phyloP scores from a whole-genome alignment of 1,284 basidiomycete species.

The Sporisorium graminicola region DNA sequence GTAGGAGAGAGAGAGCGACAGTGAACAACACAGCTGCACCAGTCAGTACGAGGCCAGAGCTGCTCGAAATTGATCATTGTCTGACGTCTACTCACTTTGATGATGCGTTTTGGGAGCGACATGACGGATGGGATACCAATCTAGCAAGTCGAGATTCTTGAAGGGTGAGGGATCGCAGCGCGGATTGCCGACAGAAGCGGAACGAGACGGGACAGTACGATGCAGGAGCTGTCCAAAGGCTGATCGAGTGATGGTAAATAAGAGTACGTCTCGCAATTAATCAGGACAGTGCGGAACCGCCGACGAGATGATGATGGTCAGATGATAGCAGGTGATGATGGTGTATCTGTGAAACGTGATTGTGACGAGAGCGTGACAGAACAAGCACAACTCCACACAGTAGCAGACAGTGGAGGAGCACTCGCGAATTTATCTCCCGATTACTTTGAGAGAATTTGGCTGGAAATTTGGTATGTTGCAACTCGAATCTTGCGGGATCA shows the following conservation, averaged over 20 bases:
- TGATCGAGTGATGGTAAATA: background rate
- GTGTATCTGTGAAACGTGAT: background rate
- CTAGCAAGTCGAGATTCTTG: background rate
- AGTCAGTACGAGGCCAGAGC: no score
- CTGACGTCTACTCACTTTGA: constrained; percentile 58
- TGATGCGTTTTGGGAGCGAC: constrained; percentile 69
- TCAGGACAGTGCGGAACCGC: background rate
- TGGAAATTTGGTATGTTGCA: no score
- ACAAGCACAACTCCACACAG: background rate
- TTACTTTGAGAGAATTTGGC: background rate
- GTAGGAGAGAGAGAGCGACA: constrained; percentile 1
- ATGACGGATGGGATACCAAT: constrained; percentile 25
- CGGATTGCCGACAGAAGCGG: background rate
- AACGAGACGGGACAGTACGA: background rate
- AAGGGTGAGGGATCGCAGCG: background rate
- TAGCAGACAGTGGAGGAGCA: background rate
- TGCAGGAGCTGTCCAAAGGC: background rate
- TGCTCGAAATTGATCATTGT: background rate
- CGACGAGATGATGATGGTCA: constrained; percentile 9
- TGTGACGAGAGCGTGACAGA: background rate
- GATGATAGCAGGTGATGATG: background rate
- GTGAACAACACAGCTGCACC: no score
- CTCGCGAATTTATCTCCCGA: constrained; percentile 1
- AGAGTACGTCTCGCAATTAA: background rate
- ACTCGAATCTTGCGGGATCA: background rate